Base-by-base conservation (phyloP, 2,329 filamentous ascomycete species). In the Aspergillus sp. region DNA sequence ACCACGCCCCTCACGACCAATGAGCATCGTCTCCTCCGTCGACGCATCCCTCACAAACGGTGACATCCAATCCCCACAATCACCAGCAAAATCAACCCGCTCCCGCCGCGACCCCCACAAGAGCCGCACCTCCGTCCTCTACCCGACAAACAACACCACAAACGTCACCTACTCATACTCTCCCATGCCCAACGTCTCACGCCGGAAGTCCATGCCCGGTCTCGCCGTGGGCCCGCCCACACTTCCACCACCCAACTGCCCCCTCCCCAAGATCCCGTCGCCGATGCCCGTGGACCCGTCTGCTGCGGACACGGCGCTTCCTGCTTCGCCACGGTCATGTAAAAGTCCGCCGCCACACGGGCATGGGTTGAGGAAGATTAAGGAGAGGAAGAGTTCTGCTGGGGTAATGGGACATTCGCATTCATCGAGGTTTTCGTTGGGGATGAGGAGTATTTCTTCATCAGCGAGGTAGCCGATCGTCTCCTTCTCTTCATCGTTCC, bases 121-220 rank as follows among this genome's bases (percentile, higher is more conserved):
- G 38, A 49, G 39, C 32, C 49, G 57, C 22, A 44, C 53, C 17
- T 56, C 57, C 12, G 35, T 53, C 7, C 15, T 49, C 2, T 51
- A 52, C 13, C 38, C 27, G 7, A n/a, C 37, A 7, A 45, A 54
- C 15, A 43, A 25, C 9, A 38, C 38, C n/a, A 17, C 30, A 7
- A 44, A 52, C 20, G 39, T 25, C 9, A 33, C 43, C 17, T 7
- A 19, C 17, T 20, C 39, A 22, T 27, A 25, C 41, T 43, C 30
- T 48, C 50, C 22, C 46, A 49, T 25, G 37, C 39, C 47, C 5
- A 56, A 47, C 27, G 54, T 64, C 49, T 48, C 54, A 7, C 61
- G 60, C 19, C 64, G 64, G 10, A 67, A 66, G 46, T 66, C 63
- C 44, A 60, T 66, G 57, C 60, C 60, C 2, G 64, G 64, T 1